These are phyloP conservation scores for Backusella liffmaniae DNA, from an alignment of 192 early-diverging fungal genomes.

Conservation along the genomic window DNA sequence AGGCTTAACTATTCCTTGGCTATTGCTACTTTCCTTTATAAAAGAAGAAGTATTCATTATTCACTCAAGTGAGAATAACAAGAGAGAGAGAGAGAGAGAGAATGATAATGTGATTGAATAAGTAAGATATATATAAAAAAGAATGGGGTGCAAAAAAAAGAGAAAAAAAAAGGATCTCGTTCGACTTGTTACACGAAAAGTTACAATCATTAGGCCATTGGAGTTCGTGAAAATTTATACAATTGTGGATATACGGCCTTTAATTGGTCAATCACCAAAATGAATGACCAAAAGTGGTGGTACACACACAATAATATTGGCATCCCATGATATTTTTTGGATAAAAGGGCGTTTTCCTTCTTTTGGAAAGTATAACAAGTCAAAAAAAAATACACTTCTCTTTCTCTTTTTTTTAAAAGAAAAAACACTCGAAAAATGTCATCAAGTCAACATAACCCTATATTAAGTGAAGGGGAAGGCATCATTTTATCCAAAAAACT, in stretches of 20 bases:
- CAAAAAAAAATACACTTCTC: background rate
- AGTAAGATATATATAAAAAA: background rate
- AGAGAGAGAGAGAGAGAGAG: slow-evolving; percentile 1
- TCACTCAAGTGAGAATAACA: background rate
- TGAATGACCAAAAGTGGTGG: background rate
- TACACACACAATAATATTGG: background rate
- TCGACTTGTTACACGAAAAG: background rate
- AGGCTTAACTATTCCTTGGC: background rate
- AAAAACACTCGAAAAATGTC: background rate
- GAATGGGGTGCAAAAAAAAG: slow-evolving; percentile 1
- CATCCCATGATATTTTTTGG: background rate
- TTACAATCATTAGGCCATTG: background rate
- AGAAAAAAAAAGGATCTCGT: background rate
- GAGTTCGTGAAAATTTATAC: background rate
- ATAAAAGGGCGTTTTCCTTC: background rate
- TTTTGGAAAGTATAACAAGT: background rate
- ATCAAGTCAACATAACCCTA: background rate
- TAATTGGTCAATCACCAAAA: slow-evolving; percentile 3
- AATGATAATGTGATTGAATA: background rate
- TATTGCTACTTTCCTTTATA: background rate
- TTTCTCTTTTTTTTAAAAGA: background rate
- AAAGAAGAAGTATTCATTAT: background rate
- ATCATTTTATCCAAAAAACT: slow-evolving; percentile 68
- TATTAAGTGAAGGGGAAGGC: background rate
- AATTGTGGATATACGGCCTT: background rate